These are phyloP conservation scores for Platanthera guangdongensis DNA, from an alignment of 106 monocot genomes.

Conservation along the genomic window DNA sequence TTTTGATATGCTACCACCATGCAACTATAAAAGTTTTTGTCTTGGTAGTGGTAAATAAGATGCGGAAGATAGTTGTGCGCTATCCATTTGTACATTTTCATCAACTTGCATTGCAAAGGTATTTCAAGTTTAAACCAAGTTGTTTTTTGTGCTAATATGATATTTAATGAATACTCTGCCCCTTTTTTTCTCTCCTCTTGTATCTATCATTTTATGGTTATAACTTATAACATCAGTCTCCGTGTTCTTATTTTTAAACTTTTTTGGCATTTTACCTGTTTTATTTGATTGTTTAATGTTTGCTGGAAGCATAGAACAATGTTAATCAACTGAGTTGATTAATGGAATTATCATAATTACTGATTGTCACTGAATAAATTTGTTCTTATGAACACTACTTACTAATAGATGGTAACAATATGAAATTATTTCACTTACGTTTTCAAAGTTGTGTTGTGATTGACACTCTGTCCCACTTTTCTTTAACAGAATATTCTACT, in stretches of 20 bases:
- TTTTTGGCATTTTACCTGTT: background rate
- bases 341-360: background rate
- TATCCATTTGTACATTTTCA: background rate
- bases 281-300: background rate
- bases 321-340: background rate
- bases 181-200: background rate
- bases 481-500: slow-evolving; percentile 6
- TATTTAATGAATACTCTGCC: background rate
- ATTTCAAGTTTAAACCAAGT: background rate
- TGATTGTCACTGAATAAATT: background rate
- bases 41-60: no score
- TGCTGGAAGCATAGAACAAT: background rate
- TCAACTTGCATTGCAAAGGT: background rate
- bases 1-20: background rate
- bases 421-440: background rate
- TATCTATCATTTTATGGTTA: background rate
- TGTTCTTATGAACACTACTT: background rate
- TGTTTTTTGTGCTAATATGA: background rate
- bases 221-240: no score
- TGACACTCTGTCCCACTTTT: slow-evolving; percentile 1
- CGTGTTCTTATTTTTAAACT: background rate
- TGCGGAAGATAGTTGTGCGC: background rate
- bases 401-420: background rate
- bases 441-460: background rate
- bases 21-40: no score